Evolutionary conservation across 768 basidiomycete species (phyloP), one percentile per base, ranked within the genome.

Genomic region (Serendipita sp.): DNA sequence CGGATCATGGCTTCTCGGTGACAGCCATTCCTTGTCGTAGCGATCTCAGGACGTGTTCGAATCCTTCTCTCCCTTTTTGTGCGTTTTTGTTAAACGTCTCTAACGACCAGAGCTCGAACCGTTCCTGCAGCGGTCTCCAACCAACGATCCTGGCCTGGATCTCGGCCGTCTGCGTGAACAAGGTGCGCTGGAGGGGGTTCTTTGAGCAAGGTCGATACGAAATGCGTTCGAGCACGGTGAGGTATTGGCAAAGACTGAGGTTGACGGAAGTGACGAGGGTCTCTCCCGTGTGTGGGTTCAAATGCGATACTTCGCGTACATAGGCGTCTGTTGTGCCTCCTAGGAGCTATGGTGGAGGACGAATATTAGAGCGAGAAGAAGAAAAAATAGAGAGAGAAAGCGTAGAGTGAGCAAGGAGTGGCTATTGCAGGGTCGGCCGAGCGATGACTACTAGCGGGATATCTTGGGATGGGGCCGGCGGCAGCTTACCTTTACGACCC

Each of bases 311-410:
- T 74, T 97, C 94, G 50, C 94, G 84, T 1, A 96, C 90, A 70
- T 88, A 96, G 9, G 94, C 92, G 69, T 93, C 90, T 75, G 92
- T 90, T 65, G 90, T 90, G 42, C 91, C 91, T 61, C 91, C 91
- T 63, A 95, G 89, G 26, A 95, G 73, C 91, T 93, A 69, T 45
- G 64, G 31, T 64, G 62, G 9, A 31, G 30, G 16, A 51, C 11
- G 5, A 67, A 63, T n/a, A 62, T 51, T 26, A 56, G 64, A 61
- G 33, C 24, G 9, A 58, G 28, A 33, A 22, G 42, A 61, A 62
- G 60, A 56, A 62, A 50, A 43, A 61, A 62, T 61, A 42, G 38
- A 17, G n/a, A 26, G 22, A 20, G 33, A 50, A 34, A 34, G 11
- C 22, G 38, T 24, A 13, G 48, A 30, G 2, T 26, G 26, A 44